phyloP scores from a whole-genome alignment of 2,329 filamentous ascomycete species.

The Lecanosticta acicola region DNA sequence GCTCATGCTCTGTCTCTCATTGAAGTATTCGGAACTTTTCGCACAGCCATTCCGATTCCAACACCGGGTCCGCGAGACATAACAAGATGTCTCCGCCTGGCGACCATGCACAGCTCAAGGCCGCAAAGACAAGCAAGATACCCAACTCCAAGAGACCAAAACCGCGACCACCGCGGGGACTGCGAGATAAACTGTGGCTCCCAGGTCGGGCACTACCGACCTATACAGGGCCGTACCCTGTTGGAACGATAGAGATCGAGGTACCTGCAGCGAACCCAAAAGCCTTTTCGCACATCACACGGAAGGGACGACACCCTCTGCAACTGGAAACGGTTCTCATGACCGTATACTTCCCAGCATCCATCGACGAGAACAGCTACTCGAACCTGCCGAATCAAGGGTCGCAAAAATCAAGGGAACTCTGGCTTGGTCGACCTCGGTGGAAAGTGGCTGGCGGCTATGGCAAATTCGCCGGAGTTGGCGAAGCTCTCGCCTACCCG shows the following conservation, averaged over 20 bases:
- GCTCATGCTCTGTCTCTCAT: neutral
- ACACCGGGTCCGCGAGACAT: neutral
- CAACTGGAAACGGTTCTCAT: constrained; percentile 57
- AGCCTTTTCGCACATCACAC: constrained; percentile 47
- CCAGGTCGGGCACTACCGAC: constrained; percentile 43
- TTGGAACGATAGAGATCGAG: constrained; percentile 52
- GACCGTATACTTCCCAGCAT: constrained; percentile 59
- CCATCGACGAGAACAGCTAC: constrained; percentile 31
- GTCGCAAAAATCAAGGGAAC: constrained; percentile 47
- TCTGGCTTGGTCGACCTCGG: constrained; percentile 58
- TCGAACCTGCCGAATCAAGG: constrained; percentile 24
- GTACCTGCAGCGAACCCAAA: constrained; percentile 45
- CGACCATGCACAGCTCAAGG: constrained; percentile 16
- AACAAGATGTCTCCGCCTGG: constrained; percentile 10
- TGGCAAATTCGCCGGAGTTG: constrained; percentile 54
- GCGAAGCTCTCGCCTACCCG: constrained; percentile 42
- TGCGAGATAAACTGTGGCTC: constrained; percentile 46
- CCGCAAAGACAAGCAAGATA: constrained; percentile 24
- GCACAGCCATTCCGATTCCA: neutral
- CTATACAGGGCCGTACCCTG: constrained; percentile 50
- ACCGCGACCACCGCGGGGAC: constrained; percentile 40
- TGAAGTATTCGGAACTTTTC: neutral
- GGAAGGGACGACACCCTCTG: constrained; percentile 44
- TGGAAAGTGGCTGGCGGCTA: constrained; percentile 55
- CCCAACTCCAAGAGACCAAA: constrained; percentile 46